These are phyloP conservation scores for Claviceps sp. DNA, from an alignment of 2,329 filamentous ascomycete species.

Conservation along the genomic window DNA sequence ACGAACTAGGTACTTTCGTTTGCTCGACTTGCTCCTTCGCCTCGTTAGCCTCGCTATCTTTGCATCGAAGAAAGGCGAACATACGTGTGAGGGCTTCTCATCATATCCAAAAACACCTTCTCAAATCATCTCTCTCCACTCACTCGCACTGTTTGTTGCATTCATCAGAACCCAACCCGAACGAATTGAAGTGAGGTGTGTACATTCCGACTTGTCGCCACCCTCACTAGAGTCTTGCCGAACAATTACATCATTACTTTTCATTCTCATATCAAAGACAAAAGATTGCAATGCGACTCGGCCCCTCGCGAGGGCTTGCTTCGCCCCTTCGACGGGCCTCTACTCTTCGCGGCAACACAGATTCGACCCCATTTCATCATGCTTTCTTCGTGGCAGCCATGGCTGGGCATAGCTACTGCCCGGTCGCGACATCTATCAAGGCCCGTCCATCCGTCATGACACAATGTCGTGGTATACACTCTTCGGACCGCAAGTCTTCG, in stretches of 20 bases:
- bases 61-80: not conserved
- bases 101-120: not conserved
- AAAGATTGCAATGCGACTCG: conserved; percentile 12
- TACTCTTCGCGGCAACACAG: not conserved
- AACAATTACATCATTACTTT: no score
- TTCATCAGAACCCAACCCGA: not conserved
- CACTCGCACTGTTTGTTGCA: not conserved
- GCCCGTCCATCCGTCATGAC: not conserved
- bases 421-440: not conserved
- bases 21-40: not conserved
- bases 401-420: not conserved
- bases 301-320: conserved; percentile 11
- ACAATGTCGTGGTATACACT: conserved; percentile 20
- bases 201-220: no score
- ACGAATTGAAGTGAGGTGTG: no score
- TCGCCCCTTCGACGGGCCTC: conserved; percentile 6
- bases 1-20: not conserved
- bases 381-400: conserved; percentile 3
- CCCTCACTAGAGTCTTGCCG: no score
- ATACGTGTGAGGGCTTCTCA: not conserved
- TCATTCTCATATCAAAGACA: not conserved
- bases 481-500: conserved; percentile 22
- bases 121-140: not conserved
- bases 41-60: not conserved
- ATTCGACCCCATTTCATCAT: not conserved